Evolutionary conservation across 2,329 filamentous ascomycete species (phyloP), one percentile per base, ranked within the genome.

Genomic region (Talaromyces amestolkiae): DNA sequence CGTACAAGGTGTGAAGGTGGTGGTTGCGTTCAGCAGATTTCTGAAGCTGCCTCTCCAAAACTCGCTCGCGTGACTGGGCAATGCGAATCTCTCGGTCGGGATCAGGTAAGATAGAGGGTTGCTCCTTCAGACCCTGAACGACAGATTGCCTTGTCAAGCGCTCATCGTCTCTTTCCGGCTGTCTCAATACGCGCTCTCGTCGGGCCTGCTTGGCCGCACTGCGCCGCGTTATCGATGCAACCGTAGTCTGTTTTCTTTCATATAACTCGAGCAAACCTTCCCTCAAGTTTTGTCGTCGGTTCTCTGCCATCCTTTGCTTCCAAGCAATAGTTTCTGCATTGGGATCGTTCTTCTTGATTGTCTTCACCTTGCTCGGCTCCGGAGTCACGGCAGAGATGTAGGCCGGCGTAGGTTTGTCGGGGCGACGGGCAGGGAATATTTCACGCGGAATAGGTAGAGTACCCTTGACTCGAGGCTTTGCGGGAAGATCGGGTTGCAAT

Each of bases 1-100:
- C 91, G 80, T 99, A 99, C 13, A 99, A 85, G 66, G 91, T 88
- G 78, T 97, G 92, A 35, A 99, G 80, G 17, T 89, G 85, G 69
- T 94, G 87, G 67, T 86, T 84, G 60, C 90, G 86, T 62, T 84
- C 82, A 65, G 88, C 83, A 51, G 83, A 81, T 74, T 88, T 87
- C 62, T 80, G 76, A 10, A 78, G 79, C 37, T 82, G 76, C 49
- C 84, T 76, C 15, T 80, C 78, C 59, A 79, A 74, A 65, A 82
- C 62, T 64, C 77, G 74, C 67, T 75, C 71, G 27, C 68, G 69
- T 43, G 78, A 75, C 33, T 80, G 76, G n/a, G 85, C 83, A 63
- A 82, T 65, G 13, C 84, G 83, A 64, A 79, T 75, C 73, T 87
- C 85, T 41, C 90, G 86, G 9, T 82, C 69, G 7, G 90, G 89